Evolutionary conservation across 2,329 filamentous ascomycete species (phyloP).

Genomic region (Clonostachys sp.): DNA sequence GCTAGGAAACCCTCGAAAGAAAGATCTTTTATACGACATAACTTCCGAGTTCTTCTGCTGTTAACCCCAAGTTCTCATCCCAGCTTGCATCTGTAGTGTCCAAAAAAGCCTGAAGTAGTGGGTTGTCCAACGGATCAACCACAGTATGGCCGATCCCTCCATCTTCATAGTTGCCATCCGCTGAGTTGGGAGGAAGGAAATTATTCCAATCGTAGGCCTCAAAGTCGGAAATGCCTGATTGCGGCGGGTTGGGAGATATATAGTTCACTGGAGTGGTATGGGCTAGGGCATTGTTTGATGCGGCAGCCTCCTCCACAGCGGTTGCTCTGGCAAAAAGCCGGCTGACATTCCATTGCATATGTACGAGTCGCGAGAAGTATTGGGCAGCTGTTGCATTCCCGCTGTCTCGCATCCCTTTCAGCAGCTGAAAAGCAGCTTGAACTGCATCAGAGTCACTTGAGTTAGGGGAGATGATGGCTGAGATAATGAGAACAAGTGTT

Average conservation of each 20-base stretch:
- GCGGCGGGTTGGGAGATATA: background rate
- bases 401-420: conserved; percentile 6
- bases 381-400: conserved; percentile 4
- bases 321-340: conserved; percentile 3
- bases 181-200: conserved; percentile 3
- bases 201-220: conserved; percentile 6
- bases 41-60: conserved; percentile 3
- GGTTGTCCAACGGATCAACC: conserved; percentile 6
- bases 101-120: conserved; percentile 7
- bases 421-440: conserved; percentile 7
- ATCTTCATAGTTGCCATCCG: conserved; percentile 4
- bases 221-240: background rate
- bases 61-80: conserved; percentile 2
- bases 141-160: background rate
- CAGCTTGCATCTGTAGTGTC: conserved; percentile 4
- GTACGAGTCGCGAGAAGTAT: conserved; percentile 6
- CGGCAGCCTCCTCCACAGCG: background rate
- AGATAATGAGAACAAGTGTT: conserved; percentile 7
- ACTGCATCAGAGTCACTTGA: conserved; percentile 7
- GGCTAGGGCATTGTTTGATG: background rate
- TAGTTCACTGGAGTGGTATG: background rate
- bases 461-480: conserved; percentile 6
- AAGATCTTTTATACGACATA: too few relatives aligned
- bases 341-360: conserved; percentile 7
- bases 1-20: too few relatives aligned